Percentiles rank a stretch among this genome's conserved stretches.
Evolutionary conservation across 108 stramenopile species (phyloP).

Genomic region (Skeletonema menzelii): DNA sequence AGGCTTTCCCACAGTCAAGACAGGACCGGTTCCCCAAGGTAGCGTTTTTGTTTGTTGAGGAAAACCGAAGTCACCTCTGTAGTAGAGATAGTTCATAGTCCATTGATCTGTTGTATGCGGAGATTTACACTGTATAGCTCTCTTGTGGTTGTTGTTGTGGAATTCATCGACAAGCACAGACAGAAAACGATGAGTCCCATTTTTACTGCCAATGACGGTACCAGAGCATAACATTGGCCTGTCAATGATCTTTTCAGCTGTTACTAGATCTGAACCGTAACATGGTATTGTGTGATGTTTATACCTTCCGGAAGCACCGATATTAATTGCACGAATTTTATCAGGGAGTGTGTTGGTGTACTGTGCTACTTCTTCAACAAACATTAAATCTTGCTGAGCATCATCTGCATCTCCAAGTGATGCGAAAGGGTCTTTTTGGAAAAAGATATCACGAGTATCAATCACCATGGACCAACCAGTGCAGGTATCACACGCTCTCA

Average conservation of each 20-base stretch:
- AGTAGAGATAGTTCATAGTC: constrained; percentile 81
- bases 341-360: constrained; percentile 44
- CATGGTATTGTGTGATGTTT: constrained; percentile 21
- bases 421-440: constrained; percentile 78
- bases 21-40: constrained; percentile 49
- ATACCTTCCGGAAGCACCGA: constrained; percentile 32
- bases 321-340: constrained; percentile 27
- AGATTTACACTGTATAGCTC: constrained; percentile 57
- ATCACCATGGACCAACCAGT: constrained; percentile 73
- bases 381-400: constrained; percentile 61
- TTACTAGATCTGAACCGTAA: constrained; percentile 33
- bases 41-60: constrained; percentile 29
- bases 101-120: constrained; percentile 67
- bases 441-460: constrained; percentile 72
- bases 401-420: constrained; percentile 39
- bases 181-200: constrained; percentile 67
- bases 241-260: constrained; percentile 49
- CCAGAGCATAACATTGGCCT: constrained; percentile 81
- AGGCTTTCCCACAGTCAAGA: constrained; percentile 41
- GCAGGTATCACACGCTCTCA: constrained; percentile 63
- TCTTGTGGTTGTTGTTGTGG: constrained; percentile 42
- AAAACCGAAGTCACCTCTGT: constrained; percentile 53
- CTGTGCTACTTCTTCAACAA: constrained; percentile 61
- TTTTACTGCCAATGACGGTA: constrained; percentile 67
- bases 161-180: constrained; percentile 73